A percentile compares a stretch with the other conserved stretches of the same genome.
Conservation (phyloP, 208 protist species). For the Crithidia expoeki region DNA sequence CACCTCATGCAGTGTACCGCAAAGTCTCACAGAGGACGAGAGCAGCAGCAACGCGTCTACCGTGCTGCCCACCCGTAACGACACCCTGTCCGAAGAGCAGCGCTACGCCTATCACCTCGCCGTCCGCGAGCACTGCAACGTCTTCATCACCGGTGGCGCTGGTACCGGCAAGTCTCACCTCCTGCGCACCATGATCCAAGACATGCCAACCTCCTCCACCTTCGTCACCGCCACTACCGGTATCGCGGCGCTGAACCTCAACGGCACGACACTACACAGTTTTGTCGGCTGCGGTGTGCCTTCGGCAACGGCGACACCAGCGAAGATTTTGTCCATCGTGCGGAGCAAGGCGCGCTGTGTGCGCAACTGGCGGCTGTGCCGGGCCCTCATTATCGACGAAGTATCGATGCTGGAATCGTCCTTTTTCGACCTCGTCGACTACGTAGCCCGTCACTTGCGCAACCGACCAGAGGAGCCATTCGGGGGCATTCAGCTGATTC, state of each 20-base stretch:
- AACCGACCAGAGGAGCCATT: slow-evolving; percentile 63
- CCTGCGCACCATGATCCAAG: slow-evolving; percentile 71
- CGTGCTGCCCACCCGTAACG: neutral
- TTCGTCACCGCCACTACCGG: slow-evolving; percentile 89
- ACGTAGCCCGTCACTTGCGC: slow-evolving; percentile 70
- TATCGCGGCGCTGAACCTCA: slow-evolving; percentile 86
- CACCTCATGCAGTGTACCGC: neutral
- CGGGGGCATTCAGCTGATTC: slow-evolving; percentile 92
- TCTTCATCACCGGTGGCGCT: slow-evolving; percentile 89
- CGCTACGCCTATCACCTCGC: slow-evolving; percentile 44
- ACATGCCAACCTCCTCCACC: slow-evolving; percentile 47
- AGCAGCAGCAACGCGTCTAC: neutral
- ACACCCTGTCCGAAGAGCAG: slow-evolving; percentile 70
- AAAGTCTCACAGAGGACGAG: neutral
- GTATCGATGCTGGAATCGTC: slow-evolving; percentile 89
- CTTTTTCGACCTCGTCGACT: slow-evolving; percentile 86
- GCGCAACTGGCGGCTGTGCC: slow-evolving; percentile 61
- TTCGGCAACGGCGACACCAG: slow-evolving; percentile 18
- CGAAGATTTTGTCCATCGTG: slow-evolving; percentile 44
- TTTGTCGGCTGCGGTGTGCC: slow-evolving; percentile 81
- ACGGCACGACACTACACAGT: slow-evolving; percentile 87
- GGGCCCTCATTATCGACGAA: slow-evolving; percentile 90
- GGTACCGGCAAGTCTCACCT: slow-evolving; percentile 91
- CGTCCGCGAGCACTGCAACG: slow-evolving; percentile 48
- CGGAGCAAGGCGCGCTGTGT: slow-evolving; percentile 25